These are phyloP conservation scores for Amylostereum chailletii DNA, from an alignment of 1,284 basidiomycete genomes.

Conservation along the genomic window DNA sequence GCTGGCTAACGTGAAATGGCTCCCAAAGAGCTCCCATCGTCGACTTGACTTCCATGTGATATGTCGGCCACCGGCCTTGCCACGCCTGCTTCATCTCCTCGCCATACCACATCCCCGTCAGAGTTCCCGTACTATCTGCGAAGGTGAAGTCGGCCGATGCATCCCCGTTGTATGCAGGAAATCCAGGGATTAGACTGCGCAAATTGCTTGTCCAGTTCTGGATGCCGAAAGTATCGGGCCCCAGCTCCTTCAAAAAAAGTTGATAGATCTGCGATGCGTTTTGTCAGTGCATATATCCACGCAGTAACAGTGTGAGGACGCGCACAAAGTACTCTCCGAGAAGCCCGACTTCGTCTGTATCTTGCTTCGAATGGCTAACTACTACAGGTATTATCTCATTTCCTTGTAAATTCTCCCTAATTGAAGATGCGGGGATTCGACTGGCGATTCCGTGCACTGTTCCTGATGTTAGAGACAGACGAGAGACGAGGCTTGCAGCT, in stretches of 20 bases:
- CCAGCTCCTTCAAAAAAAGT: constrained; percentile 10
- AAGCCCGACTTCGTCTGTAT: constrained; percentile 8
- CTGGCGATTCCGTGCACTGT: no score
- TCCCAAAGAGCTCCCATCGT: constrained; percentile 8
- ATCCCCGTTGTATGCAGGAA: constrained; percentile 1
- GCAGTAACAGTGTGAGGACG: background rate
- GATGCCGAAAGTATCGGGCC: constrained; percentile 8
- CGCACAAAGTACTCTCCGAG: constrained; percentile 10
- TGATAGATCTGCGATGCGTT: background rate
- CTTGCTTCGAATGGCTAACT: background rate
- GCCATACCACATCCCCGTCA: constrained; percentile 10
- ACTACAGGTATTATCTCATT: no score
- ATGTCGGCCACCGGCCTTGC: constrained; percentile 10
- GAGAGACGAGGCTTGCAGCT: no score
- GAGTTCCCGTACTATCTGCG: constrained; percentile 6
- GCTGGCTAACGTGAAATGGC: constrained; percentile 12
- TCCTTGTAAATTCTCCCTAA: no score
- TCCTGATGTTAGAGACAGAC: no score
- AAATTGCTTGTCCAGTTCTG: constrained; percentile 15
- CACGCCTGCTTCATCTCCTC: constrained; percentile 7
- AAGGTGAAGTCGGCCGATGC: constrained; percentile 13
- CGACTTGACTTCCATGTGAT: constrained; percentile 15
- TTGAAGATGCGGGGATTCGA: no score
- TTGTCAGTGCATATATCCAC: background rate
- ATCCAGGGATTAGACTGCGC: constrained; percentile 7